A percentile compares a stretch with the other conserved stretches of the same genome.
These are phyloP conservation scores for Aspergillus heteromorphus DNA, from an alignment of 495 filamentous ascomycete genomes.

Conservation along the genomic window DNA sequence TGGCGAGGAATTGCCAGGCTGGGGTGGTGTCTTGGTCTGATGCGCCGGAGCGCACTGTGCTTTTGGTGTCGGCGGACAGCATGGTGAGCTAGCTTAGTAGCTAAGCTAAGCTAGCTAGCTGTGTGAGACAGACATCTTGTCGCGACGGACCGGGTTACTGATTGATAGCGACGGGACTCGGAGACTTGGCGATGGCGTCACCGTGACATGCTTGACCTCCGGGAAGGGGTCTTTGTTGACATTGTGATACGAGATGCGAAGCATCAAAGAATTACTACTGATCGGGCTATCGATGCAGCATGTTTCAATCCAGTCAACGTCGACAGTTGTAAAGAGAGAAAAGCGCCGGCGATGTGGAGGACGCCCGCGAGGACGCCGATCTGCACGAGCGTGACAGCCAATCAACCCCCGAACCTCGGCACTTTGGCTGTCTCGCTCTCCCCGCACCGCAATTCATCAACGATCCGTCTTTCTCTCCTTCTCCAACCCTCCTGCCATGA, in stretches of 20 bases:
- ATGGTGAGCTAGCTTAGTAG: neutral
- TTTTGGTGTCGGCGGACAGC: neutral
- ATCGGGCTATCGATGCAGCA: neutral
- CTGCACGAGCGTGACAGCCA: neutral
- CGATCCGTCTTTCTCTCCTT: neutral
- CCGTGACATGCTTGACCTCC: conserved; percentile 1
- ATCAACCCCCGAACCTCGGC: conserved; percentile 10
- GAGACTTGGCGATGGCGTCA: conserved; percentile 2
- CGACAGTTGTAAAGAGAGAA: neutral
- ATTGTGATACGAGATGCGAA: neutral
- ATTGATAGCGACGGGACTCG: neutral
- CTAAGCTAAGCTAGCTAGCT: no score
- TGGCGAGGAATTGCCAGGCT: conserved; percentile 19
- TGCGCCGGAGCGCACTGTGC: neutral
- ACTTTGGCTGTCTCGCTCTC: conserved; percentile 7
- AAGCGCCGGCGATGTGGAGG: neutral
- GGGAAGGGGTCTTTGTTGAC: neutral
- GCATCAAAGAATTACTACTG: neutral
- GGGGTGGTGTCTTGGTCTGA: neutral
- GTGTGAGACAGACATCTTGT: neutral
- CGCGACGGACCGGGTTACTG: neutral
- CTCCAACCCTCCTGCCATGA: neutral
- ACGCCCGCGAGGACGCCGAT: no score
- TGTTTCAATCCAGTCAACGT: no score
- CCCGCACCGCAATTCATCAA: conserved; percentile 3